Evolutionary conservation across 2,329 filamentous ascomycete genomes (phyloP).

Genomic region (Huntiella omanensis): DNA sequence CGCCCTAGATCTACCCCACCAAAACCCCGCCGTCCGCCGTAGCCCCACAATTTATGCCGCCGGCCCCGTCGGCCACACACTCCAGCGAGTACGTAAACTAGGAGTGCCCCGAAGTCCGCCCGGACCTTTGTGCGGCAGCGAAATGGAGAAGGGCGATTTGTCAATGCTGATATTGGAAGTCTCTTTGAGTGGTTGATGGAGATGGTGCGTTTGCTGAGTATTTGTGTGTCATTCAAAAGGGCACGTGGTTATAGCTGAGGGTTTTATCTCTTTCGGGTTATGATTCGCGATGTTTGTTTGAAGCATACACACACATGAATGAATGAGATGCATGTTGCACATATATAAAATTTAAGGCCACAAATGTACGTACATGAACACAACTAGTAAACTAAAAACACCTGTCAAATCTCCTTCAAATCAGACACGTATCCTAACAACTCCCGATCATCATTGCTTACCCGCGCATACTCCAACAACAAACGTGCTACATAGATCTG

Average conservation of each 20-base stretch:
- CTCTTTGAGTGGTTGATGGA: not conserved
- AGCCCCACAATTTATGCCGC: not conserved
- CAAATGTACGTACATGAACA: too few species aligned
- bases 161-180: not conserved
- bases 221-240: too few species aligned
- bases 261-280: too few species aligned
- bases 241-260: too few species aligned
- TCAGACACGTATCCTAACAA: slow-evolving; percentile 37
- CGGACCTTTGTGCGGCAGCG: too few species aligned
- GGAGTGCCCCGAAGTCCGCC: not conserved
- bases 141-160: not conserved
- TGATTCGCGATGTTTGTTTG: too few species aligned
- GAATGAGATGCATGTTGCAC: too few species aligned
- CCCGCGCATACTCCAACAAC: slow-evolving; percentile 41
- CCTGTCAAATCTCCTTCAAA: slow-evolving; percentile 14
- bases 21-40: not conserved
- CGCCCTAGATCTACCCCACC: not conserved
- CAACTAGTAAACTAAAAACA: not conserved
- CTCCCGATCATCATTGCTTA: slow-evolving; percentile 32
- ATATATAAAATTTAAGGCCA: too few species aligned
- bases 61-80: slow-evolving; percentile 3
- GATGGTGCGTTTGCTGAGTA: not conserved
- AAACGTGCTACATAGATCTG: slow-evolving; percentile 49
- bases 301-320: too few species aligned
- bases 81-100: slow-evolving; percentile 1